Conservation (phyloP, 2,329 filamentous ascomycete species). For the Zasmidium cellare region DNA sequence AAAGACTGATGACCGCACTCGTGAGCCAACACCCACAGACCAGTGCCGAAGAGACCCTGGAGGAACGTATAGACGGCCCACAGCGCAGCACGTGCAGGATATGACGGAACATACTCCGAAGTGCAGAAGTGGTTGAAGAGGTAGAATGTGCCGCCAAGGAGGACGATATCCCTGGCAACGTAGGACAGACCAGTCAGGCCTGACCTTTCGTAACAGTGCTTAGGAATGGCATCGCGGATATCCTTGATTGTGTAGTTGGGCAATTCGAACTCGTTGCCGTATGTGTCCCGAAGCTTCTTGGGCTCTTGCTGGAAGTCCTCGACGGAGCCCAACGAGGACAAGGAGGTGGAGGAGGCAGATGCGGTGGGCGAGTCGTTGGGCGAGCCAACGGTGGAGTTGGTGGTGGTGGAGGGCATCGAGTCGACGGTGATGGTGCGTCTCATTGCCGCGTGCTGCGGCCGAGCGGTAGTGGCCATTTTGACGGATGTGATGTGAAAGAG, state of each 20-base stretch:
- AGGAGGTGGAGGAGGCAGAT: conserved; percentile 81
- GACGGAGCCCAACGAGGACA: conserved; percentile 82
- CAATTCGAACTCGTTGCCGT: conserved; percentile 90
- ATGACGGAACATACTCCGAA: conserved; percentile 75
- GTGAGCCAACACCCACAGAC: conserved; percentile 94
- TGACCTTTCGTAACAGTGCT: conserved; percentile 94
- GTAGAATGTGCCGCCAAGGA: conserved; percentile 75
- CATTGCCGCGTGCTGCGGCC: conserved; percentile 48
- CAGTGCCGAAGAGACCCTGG: conserved; percentile 91
- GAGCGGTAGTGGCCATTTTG: conserved; percentile 53
- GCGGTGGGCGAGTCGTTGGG: conserved; percentile 61
- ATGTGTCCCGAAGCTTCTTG: conserved; percentile 75
- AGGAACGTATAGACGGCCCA: conserved; percentile 73
- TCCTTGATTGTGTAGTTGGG: conserved; percentile 98
- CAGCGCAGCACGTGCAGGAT: conserved; percentile 62
- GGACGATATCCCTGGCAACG: conserved; percentile 76
- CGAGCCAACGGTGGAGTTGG: conserved; percentile 56
- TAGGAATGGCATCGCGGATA: conserved; percentile 93
- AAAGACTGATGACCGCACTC: conserved; percentile 98
- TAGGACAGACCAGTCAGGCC: conserved; percentile 73
- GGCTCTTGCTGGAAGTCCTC: conserved; percentile 51
- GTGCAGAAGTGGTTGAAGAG: conserved; percentile 88
- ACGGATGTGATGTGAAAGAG: conserved; percentile 1
- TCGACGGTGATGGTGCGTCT: conserved; percentile 52
- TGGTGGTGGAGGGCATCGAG: conserved; percentile 52